Evolutionary conservation across 306 rosid species (phyloP).

Genomic region (Quercus variabilis): DNA sequence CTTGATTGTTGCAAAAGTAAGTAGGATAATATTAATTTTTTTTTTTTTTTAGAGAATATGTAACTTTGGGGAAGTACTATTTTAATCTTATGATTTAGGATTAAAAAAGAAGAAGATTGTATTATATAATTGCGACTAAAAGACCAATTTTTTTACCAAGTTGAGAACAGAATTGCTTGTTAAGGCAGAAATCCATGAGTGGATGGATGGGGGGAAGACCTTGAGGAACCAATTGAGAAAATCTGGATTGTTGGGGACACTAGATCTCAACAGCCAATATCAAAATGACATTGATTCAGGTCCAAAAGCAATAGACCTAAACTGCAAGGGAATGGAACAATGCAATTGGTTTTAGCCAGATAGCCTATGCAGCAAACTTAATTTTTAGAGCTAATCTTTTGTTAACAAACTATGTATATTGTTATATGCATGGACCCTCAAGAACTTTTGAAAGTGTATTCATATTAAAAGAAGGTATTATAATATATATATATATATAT

Average conservation of each 20-base stretch:
- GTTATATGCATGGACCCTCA: constrained; percentile 31
- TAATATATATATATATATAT: background rate
- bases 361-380: constrained; percentile 24
- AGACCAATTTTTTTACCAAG: background rate
- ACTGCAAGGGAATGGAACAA: constrained; percentile 32
- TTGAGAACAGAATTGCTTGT: background rate
- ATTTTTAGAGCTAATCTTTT: constrained; percentile 20
- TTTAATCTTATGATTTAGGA: too few relatives aligned
- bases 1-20: too few relatives aligned
- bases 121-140: background rate
- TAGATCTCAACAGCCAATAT: constrained; percentile 69
- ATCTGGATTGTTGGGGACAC: constrained; percentile 24
- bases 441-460: constrained; percentile 37
- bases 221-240: constrained; percentile 33
- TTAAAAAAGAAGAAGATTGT: background rate
- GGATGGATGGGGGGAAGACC: constrained; percentile 59
- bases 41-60: too few relatives aligned
- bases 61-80: too few relatives aligned
- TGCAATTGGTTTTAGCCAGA: constrained; percentile 20
- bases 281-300: constrained; percentile 49
- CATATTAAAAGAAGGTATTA: constrained; percentile 33
- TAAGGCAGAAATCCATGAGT: constrained; percentile 54
- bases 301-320: constrained; percentile 57
- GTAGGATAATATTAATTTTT: too few relatives aligned
- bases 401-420: constrained; percentile 47